phyloP scores from a whole-genome alignment of 148 eudicot genomes.

The Arctostaphylos glauca region DNA sequence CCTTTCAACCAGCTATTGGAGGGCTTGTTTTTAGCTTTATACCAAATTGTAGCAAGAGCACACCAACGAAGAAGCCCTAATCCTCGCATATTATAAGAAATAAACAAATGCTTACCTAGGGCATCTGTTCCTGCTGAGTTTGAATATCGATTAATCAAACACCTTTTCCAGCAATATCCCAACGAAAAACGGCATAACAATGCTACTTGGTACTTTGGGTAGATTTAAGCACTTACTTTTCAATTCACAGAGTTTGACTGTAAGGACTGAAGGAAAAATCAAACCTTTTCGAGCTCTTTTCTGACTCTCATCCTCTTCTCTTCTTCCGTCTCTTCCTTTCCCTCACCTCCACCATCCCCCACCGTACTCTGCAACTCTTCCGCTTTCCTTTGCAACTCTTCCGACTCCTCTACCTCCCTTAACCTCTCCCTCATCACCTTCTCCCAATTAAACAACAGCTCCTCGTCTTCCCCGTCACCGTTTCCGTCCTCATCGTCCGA shows the following conservation, averaged over 20 bases:
- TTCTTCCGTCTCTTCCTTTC: slow-evolving; percentile 65
- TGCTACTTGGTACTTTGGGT: too few species aligned
- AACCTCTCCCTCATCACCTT: slow-evolving; percentile 77
- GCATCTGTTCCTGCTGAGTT: neutral
- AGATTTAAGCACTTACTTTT: too few species aligned
- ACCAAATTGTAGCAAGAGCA: neutral
- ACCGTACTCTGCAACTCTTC: slow-evolving; percentile 60
- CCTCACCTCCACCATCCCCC: slow-evolving; percentile 31
- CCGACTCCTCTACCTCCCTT: slow-evolving; percentile 74
- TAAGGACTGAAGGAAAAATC: neutral
- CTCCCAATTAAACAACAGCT: slow-evolving; percentile 65
- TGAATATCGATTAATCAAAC: neutral
- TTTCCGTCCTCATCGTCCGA: neutral
- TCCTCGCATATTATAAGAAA: neutral
- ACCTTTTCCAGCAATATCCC: neutral
- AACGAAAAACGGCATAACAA: neutral
- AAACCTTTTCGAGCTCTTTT: slow-evolving; percentile 89
- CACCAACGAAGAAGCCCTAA: neutral
- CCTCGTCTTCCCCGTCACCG: slow-evolving; percentile 16
- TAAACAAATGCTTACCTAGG: neutral
- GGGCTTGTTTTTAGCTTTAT: neutral
- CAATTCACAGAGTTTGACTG: neutral
- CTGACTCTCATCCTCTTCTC: slow-evolving; percentile 80
- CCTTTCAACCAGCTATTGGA: neutral
- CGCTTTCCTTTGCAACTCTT: slow-evolving; percentile 82